phyloP scores from a whole-genome alignment of 306 rosid genomes.

The Sicyos edulis region DNA sequence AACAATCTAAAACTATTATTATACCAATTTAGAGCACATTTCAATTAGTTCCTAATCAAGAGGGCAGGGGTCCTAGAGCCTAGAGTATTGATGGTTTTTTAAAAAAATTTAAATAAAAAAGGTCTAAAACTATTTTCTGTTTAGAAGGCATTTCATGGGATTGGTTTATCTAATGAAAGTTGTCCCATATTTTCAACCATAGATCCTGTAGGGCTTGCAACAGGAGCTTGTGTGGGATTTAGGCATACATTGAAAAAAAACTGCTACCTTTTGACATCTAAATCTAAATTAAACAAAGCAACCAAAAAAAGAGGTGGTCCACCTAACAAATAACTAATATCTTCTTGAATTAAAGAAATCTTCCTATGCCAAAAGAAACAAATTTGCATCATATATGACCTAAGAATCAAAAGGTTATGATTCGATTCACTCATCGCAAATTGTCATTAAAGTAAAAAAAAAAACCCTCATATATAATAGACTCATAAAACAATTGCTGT shows the following conservation, averaged over 20 bases:
- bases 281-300: neutral
- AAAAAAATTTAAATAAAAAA: too few species aligned
- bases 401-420: too few species aligned
- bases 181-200: neutral
- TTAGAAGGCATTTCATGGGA: neutral
- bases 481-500: neutral
- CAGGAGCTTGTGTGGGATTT: neutral
- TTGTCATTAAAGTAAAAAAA: too few species aligned
- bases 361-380: too few species aligned
- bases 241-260: neutral
- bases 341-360: slow-evolving; percentile 3
- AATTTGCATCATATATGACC: too few species aligned
- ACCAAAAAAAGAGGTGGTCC: neutral
- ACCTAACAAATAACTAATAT: slow-evolving; percentile 1
- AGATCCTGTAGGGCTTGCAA: neutral
- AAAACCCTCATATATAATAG: neutral
- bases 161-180: neutral
- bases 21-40: too few species aligned
- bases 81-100: too few species aligned
- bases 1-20: too few species aligned
- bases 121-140: neutral
- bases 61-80: too few species aligned
- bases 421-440: too few species aligned
- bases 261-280: neutral
- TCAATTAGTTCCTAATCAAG: too few species aligned